A percentile compares a stretch with the other conserved stretches of the same genome.
Conservation (phyloP, 2,329 filamentous ascomycete genomes). For the Alternaria incomplexa region DNA sequence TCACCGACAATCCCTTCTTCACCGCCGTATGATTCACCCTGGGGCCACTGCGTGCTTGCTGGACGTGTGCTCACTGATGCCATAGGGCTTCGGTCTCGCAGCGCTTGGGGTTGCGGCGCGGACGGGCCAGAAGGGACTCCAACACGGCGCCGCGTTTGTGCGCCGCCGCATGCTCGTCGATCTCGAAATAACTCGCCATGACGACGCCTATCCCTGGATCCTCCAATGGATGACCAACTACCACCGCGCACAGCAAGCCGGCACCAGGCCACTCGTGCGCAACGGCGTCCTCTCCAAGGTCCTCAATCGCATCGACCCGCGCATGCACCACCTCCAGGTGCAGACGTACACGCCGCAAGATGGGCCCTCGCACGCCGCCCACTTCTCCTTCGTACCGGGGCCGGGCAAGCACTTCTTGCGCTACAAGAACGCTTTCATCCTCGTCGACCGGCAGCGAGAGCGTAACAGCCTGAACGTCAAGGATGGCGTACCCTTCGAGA, state of each 20-base stretch:
- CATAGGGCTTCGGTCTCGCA: slow-evolving; percentile 83
- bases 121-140: slow-evolving; percentile 77
- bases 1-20: slow-evolving; percentile 60
- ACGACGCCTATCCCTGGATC: slow-evolving; percentile 93
- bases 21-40: slow-evolving; percentile 56
- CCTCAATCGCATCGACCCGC: slow-evolving; percentile 64
- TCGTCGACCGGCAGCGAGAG: slow-evolving; percentile 86
- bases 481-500: slow-evolving; percentile 91
- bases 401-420: slow-evolving; percentile 88
- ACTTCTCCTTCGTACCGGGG: slow-evolving; percentile 88
- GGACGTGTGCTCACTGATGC: slow-evolving; percentile 39
- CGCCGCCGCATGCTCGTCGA: slow-evolving; percentile 89
- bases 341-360: slow-evolving; percentile 68
- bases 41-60: slow-evolving; percentile 50
- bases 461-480: slow-evolving; percentile 75
- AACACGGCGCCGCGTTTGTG: slow-evolving; percentile 74
- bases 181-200: slow-evolving; percentile 92
- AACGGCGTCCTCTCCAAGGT: slow-evolving; percentile 58
- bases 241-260: slow-evolving; percentile 66
- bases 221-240: slow-evolving; percentile 92
- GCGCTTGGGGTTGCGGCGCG: slow-evolving; percentile 82
- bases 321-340: slow-evolving; percentile 69
- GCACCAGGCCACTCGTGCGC: slow-evolving; percentile 33
- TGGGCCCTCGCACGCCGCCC: slow-evolving; percentile 74
- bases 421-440: slow-evolving; percentile 84